Evolutionary conservation across 2,329 filamentous ascomycete genomes (phyloP), one percentile per base, ranked within the genome.

Genomic region (Corynespora cassiicola): DNA sequence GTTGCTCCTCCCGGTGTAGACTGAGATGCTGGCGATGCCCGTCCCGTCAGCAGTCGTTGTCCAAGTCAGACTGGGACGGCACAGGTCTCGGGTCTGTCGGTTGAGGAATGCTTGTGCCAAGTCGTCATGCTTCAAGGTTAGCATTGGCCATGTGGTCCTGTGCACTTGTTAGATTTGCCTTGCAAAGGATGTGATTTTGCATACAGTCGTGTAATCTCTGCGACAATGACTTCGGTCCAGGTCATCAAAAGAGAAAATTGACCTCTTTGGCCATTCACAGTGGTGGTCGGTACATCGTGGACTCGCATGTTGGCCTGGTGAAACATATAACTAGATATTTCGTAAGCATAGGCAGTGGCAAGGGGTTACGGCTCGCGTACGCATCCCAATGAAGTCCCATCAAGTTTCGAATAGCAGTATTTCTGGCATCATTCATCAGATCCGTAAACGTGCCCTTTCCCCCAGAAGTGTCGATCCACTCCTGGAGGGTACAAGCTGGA

Each of bases 281-380:
- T 76, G 31, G 75, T 74, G 3, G 62, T 55, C 2, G 64, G 60
- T 34, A 75, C 71, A 36, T 78, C 79, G 3, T 67, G 66, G 28
- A 77, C 74, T 38, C 80, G 75, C 43, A 73, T 48, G 56, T 85
- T 85, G 40, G 80, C 79, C 65, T 85, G 81, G 61, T 85, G 82
- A 71, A 85, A 82, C 80, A 83, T 83, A 69, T 76, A 82, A 7
- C 63, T 65, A 11, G 5, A 6, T 12, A 2, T 11, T 17, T 12
- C 17, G 31, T 61, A 19, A 60, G n/a, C n/a, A n/a, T n/a, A n/a
- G n/a, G n/a, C n/a, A 3, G 18, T 9, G 4, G 18, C 25, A 18
- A 26, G 22, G 25, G 4, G n/a, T 20, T 12, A 22, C 16, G 30
- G 18, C 10, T 3, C 5, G 52, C 63, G 50, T 54, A 68, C 18